A percentile compares a stretch with the other conserved stretches of the same genome.
Conservation (phyloP, 371 early-diverging fungal species). For the Mortierella sp. region DNA sequence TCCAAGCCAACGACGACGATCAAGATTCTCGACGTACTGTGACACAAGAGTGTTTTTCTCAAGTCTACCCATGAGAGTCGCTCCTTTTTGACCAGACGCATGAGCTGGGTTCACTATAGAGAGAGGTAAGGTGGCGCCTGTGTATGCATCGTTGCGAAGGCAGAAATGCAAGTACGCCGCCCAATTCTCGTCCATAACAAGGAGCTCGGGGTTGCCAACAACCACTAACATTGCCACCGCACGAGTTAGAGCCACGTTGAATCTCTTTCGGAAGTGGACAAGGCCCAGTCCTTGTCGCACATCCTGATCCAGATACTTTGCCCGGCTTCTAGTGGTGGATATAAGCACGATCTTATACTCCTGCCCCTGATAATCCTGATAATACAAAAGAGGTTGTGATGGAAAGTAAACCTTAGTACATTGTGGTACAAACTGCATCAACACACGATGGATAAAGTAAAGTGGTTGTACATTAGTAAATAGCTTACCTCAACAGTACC, state of each 20-base stretch:
- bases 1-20: conserved; percentile 44
- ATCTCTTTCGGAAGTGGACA: conserved; percentile 55
- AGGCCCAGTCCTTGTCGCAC: conserved; percentile 54
- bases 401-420: not conserved
- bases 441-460: not conserved
- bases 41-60: conserved; percentile 52
- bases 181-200: conserved; percentile 51
- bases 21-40: conserved; percentile 46
- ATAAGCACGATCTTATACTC: conserved; percentile 59
- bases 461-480: not conserved
- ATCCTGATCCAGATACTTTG: conserved; percentile 54
- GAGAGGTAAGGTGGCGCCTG: conserved; percentile 38
- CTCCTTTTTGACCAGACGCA: conserved; percentile 27
- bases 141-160: conserved; percentile 46
- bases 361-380: conserved; percentile 61
- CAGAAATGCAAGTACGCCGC: conserved; percentile 47
- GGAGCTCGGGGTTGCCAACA: conserved; percentile 51
- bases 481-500: conserved; percentile 51
- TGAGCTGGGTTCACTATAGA: conserved; percentile 38
- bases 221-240: conserved; percentile 57
- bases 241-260: conserved; percentile 65
- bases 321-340: conserved; percentile 56
- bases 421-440: not conserved
- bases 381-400: not conserved
- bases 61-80: conserved; percentile 33